Percentiles rank a stretch among this genome's conserved stretches.
phyloP scores from a whole-genome alignment of 192 early-diverging fungal genomes.

The Coemansia sp. region DNA sequence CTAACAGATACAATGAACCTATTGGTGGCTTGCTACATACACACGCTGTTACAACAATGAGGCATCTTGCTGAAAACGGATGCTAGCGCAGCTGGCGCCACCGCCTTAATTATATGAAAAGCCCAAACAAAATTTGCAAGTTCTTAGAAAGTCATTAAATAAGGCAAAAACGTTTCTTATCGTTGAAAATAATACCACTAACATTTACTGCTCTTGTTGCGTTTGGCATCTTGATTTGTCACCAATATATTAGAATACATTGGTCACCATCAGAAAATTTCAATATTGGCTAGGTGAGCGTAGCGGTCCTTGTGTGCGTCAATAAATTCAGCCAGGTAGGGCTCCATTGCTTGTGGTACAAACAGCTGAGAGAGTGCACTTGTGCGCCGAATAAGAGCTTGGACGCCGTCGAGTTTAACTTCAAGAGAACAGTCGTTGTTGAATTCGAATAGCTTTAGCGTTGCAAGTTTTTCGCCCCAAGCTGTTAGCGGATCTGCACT shows the following conservation, averaged over 20 bases:
- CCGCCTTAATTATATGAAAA: too few relatives aligned
- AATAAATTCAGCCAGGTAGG: not conserved
- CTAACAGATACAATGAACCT: not conserved
- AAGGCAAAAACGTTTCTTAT: not conserved
- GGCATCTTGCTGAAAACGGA: not conserved
- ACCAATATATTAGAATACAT: not conserved
- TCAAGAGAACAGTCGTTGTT: not conserved
- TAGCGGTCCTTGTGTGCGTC: not conserved
- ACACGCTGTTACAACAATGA: not conserved
- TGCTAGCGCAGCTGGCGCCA: not conserved
- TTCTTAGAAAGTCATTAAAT: too few relatives aligned
- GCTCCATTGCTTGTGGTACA: not conserved
- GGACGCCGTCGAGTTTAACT: not conserved
- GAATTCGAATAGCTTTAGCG: not conserved
- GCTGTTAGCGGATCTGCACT: not conserved
- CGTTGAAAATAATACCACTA: not conserved
- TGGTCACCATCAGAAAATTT: not conserved
- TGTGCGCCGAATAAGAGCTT: not conserved
- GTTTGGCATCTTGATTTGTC: too few relatives aligned
- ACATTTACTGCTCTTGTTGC: not conserved
- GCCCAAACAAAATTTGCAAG: too few relatives aligned
- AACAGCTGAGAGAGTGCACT: not conserved
- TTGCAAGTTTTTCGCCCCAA: not conserved
- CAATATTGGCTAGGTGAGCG: not conserved
- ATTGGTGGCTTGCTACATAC: not conserved